These are phyloP conservation scores for Fusarium sp. DNA, from an alignment of 2,329 filamentous ascomycete species.

Conservation along the genomic window DNA sequence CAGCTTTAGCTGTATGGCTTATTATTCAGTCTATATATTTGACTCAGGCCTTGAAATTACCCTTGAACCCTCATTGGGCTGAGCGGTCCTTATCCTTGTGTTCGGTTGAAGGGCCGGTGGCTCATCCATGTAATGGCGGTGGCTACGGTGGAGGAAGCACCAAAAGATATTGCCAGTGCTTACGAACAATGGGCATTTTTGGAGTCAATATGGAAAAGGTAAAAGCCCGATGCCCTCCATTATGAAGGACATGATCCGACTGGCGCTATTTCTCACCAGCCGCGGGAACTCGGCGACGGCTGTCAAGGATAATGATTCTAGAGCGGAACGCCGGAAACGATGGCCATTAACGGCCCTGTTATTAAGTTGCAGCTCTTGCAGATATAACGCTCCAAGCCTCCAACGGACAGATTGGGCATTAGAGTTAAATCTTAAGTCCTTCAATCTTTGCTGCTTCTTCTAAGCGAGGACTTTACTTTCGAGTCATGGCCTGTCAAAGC, in stretches of 20 bases:
- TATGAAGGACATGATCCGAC: background rate
- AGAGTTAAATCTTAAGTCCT: conserved; percentile 20
- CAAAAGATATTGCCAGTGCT: background rate
- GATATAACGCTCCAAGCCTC: no score
- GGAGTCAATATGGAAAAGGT: background rate
- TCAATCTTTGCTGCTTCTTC: background rate
- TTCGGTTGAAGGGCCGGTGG: conserved; percentile 12
- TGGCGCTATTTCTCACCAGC: conserved; percentile 10
- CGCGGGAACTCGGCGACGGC: background rate
- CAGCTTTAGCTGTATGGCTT: conserved; percentile 28
- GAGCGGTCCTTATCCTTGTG: conserved; percentile 12
- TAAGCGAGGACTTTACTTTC: conserved; percentile 4
- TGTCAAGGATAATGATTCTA: conserved; percentile 4
- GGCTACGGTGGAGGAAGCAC: conserved; percentile 7
- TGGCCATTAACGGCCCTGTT: background rate
- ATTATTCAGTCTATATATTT: conserved; percentile 30
- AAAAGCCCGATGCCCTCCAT: background rate
- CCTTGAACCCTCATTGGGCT: background rate
- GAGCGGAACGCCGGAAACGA: conserved; percentile 20
- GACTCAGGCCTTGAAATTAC: background rate
- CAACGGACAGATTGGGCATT: conserved; percentile 18
- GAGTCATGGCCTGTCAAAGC: background rate
- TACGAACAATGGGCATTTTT: background rate
- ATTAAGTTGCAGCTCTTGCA: conserved; percentile 4
- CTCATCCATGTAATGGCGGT: conserved; percentile 22